Percentiles rank a stretch among this genome's conserved stretches.
Evolutionary conservation across 108 stramenopile species (phyloP).

Genomic region (Cyclostephanos tholiformis): DNA sequence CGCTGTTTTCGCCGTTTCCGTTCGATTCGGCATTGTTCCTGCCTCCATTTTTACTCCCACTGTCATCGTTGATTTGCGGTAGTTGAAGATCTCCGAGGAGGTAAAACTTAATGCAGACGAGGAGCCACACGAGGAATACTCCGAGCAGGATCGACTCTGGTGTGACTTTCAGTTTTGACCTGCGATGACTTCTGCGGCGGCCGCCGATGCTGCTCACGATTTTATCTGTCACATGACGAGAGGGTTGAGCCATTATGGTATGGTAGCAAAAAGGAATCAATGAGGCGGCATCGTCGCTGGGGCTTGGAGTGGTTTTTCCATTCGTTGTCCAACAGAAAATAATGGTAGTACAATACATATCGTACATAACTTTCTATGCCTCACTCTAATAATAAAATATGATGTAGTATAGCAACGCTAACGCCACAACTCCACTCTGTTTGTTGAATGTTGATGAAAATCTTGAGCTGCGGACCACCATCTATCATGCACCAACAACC

Average conservation of each 20-base stretch:
- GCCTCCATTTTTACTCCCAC: neutral
- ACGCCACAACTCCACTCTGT: no score
- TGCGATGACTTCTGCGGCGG: neutral
- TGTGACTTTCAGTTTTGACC: slow-evolving; percentile 7
- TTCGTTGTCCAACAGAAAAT: no score
- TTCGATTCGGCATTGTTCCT: neutral
- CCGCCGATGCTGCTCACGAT: neutral
- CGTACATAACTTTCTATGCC: no score
- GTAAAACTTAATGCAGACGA: slow-evolving; percentile 2
- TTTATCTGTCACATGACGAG: slow-evolving; percentile 3
- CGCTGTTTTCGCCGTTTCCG: neutral
- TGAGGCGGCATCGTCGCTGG: no score
- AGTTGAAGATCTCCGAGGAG: neutral
- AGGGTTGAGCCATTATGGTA: slow-evolving; percentile 15
- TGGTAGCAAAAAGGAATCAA: neutral
- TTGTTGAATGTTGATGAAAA: no score
- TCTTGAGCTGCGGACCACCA: no score
- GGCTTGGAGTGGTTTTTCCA: no score
- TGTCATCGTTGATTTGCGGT: neutral
- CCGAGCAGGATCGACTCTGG: neutral
- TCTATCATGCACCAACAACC: no score
- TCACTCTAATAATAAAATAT: no score
- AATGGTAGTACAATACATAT: no score
- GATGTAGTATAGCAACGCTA: no score
- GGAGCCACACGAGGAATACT: neutral